A percentile compares a stretch with the other conserved stretches of the same genome.
phyloP scores from a whole-genome alignment of 1,284 basidiomycete species.

The Ganoderma multipileum region DNA sequence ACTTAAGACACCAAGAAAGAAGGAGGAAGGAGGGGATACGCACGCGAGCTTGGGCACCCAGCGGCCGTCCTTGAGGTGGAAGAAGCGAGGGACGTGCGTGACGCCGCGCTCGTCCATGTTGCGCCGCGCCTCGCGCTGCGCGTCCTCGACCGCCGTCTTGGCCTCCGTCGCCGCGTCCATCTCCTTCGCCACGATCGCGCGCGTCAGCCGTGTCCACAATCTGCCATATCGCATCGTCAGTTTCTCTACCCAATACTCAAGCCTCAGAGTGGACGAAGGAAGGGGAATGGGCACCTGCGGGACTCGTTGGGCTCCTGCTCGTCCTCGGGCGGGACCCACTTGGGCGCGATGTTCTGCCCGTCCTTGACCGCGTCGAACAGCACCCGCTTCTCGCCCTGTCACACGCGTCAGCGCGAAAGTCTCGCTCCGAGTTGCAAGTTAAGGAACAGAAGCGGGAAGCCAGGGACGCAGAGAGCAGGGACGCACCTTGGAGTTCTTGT shows the following conservation, averaged over 20 bases:
- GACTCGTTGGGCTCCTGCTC: conserved; percentile 95
- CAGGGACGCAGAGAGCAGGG: conserved; percentile 43
- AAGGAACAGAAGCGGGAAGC: neutral
- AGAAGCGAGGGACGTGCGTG: conserved; percentile 79
- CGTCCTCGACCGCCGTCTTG: conserved; percentile 92
- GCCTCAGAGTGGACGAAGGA: conserved; percentile 39
- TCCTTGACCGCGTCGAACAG: conserved; percentile 87
- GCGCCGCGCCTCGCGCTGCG: conserved; percentile 85
- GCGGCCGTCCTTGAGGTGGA: conserved; percentile 73
- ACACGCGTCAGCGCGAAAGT: neutral
- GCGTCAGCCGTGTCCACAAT: conserved; percentile 87
- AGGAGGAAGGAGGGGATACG: conserved; percentile 21
- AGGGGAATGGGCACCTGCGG: conserved; percentile 51
- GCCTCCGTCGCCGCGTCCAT: conserved; percentile 94
- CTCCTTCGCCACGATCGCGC: conserved; percentile 87
- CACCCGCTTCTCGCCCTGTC: conserved; percentile 76
- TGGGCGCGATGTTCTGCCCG: conserved; percentile 78
- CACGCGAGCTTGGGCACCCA: conserved; percentile 86
- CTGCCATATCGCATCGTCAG: neutral
- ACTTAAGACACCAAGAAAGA: neutral
- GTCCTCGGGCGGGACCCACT: conserved; percentile 83
- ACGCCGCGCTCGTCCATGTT: conserved; percentile 79
- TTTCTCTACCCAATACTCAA: neutral
- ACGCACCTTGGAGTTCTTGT: conserved; percentile 72
- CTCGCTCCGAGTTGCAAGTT: no score